Base-by-base conservation (phyloP, 2,329 filamentous ascomycete genomes). In the Fusarium praegraminearum region DNA sequence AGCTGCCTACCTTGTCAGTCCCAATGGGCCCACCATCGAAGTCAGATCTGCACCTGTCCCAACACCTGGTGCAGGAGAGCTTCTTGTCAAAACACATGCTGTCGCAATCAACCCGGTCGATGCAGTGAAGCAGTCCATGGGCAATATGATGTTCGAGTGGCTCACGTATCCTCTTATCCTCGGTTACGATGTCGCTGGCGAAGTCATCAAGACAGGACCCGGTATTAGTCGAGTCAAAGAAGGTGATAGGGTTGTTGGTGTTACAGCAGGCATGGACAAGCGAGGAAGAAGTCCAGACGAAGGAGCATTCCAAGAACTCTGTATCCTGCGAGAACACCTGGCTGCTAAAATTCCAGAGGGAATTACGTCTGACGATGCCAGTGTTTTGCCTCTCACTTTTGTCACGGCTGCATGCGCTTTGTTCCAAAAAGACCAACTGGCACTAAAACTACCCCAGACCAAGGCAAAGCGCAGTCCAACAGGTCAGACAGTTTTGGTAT, bases 91-190 rank as follows among this genome's bases (percentile, higher is more conserved):
- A 24, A 44, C 36, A 13, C 26, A 49, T 5, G 58, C 61, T 2
- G 7, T 49, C 2, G 50, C 61, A 4, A 49, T 63, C 3, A 63
- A 63, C 1, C 36, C 50, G 1, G 43, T 63, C 0, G 61, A 63
- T 6, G 58, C 36, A 8, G 50, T 63, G 20, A 63, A 63, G 3
- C 58, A 57, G 8, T 57, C 58, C 1, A 63, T 63, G 61, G 58
- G 58, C 0, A 63, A 63, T 26, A 63, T 63, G 61, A 63, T 63
- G 58, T 63, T 63, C 7, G 58, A 63, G 6, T 63, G 61, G 61
- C 32, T 63, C 1, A 63, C 32, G 0, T 63, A 63, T 24, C 61
- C 61, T 11, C 50, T 63, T 2, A 40, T 63, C 4, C 58, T 63
- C 7, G 61, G 61, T 3, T 32, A 63, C 4, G 61, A 63, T 20